Evolutionary conservation across 2,329 filamentous ascomycete genomes (phyloP), one percentile per base, ranked within the genome.

Genomic region (Cercospora sojina): DNA sequence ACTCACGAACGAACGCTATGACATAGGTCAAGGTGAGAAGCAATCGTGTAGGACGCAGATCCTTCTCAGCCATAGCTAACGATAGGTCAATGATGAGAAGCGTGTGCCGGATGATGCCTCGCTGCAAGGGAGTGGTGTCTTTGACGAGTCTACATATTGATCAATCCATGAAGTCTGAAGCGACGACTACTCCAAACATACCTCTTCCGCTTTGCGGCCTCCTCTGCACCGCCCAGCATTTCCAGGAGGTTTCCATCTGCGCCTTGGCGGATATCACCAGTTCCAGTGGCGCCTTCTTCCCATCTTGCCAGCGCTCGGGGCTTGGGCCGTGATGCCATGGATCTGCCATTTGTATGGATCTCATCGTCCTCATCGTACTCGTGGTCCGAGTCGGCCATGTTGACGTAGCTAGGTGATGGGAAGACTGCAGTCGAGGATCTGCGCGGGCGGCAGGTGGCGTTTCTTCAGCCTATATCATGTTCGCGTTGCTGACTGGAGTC

Each of bases 91-190:
- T 82, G 43, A 98, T 89, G 23, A 99, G 84, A 64, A 98, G 88
- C 59, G 98, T 82, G 79, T 99, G 94, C n/a, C 95, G 90, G 79
- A 99, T 99, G 74, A 99, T 99, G 69, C 95, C 95, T 73, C 95
- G 88, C 80, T 99, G 95, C 63, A 99, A 83, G 12, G 95, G 95
- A 57, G 94, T 98, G 29, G 95, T 98, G 78, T 99, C 95, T 78
- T 92, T 91, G 68, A 96, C 84, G 68, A 98, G 82, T 73, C 93
- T 91, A 72, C 23, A 16, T 55, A 12, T 43, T 49, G 25, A 16
- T 65, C 20, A 49, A 65, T 23, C 47, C 23, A 38, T 8, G n/a
- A 47, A 16, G 6, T 2, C 31, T 18, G 6, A n/a, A 12, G 60
- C 47, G 16, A 7, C 31, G 8, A 56, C 29, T 20, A 20, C 12